Evolutionary conservation across 495 filamentous ascomycete genomes (phyloP).

Genomic region (Talaromyces thailandensis): DNA sequence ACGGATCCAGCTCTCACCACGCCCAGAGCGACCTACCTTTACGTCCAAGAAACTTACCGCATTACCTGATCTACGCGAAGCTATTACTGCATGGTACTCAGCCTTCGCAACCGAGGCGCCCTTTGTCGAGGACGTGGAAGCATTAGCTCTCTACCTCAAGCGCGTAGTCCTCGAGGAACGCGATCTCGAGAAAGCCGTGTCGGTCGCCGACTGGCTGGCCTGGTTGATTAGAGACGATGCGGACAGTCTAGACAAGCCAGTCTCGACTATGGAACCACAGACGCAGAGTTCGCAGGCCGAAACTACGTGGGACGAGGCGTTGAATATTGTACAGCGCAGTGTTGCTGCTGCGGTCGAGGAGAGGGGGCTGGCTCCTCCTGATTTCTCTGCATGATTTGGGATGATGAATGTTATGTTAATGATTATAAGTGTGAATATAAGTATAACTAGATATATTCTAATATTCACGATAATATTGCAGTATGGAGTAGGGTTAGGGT

Average conservation of each 20-base stretch:
- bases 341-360: conserved; percentile 51
- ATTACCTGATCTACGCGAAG: conserved; percentile 48
- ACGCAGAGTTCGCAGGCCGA: conserved; percentile 5
- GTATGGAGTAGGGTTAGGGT: background rate
- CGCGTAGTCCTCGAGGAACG: conserved; percentile 63
- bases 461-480: too few relatives aligned
- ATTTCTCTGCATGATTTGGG: background rate
- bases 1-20: conserved; percentile 39
- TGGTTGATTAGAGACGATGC: conserved; percentile 55
- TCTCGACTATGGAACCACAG: background rate
- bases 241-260: conserved; percentile 14
- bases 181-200: conserved; percentile 65
- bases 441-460: background rate
- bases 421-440: background rate
- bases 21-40: conserved; percentile 51
- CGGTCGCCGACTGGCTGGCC: conserved; percentile 58
- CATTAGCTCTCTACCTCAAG: conserved; percentile 57
- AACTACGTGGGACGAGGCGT: conserved; percentile 40
- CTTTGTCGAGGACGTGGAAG: conserved; percentile 65
- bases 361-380: conserved; percentile 50
- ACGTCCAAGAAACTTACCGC: conserved; percentile 49
- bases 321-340: conserved; percentile 44
- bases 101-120: conserved; percentile 62
- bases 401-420: background rate
- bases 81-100: conserved; percentile 57